These are phyloP conservation scores for Wallemia mellicola DNA, from an alignment of 1,284 basidiomycete genomes.

Conservation along the genomic window DNA sequence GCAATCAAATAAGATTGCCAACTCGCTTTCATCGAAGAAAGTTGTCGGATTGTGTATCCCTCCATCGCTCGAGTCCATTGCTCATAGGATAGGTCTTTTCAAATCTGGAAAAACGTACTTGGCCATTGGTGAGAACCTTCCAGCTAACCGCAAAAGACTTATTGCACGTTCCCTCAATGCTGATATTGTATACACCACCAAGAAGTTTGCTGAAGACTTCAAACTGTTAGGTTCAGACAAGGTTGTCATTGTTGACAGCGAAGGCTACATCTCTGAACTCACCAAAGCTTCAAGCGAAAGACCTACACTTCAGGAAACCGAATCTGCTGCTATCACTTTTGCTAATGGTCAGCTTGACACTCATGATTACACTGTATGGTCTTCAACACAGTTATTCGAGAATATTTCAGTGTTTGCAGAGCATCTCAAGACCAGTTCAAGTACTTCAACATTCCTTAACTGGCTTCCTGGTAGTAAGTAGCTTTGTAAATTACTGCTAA, in stretches of 20 bases:
- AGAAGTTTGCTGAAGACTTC: neutral
- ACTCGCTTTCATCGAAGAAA: neutral
- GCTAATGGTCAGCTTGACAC: neutral
- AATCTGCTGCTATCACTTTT: neutral
- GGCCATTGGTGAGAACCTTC: conserved; percentile 13
- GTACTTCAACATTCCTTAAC: neutral
- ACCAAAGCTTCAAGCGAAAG: neutral
- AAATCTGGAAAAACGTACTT: conserved; percentile 11
- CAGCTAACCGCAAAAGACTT: conserved; percentile 10
- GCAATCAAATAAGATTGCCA: neutral
- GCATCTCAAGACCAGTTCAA: neutral
- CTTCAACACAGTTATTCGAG: neutral
- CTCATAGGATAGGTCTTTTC: conserved; percentile 5
- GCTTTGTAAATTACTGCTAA: neutral
- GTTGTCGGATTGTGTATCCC: neutral
- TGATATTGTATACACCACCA: conserved; percentile 5
- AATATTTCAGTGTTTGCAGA: neutral
- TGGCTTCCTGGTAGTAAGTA: conserved; percentile 1
- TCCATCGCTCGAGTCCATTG: neutral
- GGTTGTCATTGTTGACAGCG: neutral
- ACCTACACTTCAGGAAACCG: neutral
- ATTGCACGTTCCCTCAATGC: conserved; percentile 10
- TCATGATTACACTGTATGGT: neutral
- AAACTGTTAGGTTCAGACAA: neutral
- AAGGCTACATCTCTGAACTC: neutral